Conservation (phyloP, 208 protist genomes). For the Leptomonas pyrrhocoris region DNA sequence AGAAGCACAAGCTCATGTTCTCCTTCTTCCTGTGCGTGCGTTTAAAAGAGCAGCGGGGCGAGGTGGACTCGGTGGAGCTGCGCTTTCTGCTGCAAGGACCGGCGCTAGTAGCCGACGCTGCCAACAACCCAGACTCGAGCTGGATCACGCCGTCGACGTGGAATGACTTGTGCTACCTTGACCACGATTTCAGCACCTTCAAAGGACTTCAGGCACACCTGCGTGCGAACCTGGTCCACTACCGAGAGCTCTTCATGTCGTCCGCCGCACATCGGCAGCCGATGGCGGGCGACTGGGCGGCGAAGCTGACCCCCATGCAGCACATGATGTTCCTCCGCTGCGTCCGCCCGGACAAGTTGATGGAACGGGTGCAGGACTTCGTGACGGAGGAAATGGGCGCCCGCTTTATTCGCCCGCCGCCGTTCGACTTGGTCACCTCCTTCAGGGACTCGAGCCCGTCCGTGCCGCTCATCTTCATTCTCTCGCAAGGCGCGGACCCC, state of each 20-base stretch:
- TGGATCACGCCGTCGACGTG: conserved; percentile 96
- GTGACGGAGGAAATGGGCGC: conserved; percentile 92
- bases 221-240: conserved; percentile 66
- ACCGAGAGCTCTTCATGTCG: conserved; percentile 93
- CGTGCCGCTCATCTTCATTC: conserved; percentile 97
- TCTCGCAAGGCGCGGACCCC: conserved; percentile 98
- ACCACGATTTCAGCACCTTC: conserved; percentile 86
- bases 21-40: conserved; percentile 94
- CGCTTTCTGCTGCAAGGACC: conserved; percentile 93
- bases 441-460: conserved; percentile 94
- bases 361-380: conserved; percentile 95
- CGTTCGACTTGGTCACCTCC: conserved; percentile 95
- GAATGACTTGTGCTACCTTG: conserved; percentile 92
- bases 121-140: conserved; percentile 79
- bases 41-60: conserved; percentile 75
- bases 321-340: conserved; percentile 95
- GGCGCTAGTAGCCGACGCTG: conserved; percentile 70
- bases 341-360: conserved; percentile 97
- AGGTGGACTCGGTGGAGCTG: conserved; percentile 84
- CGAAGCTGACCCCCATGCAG: conserved; percentile 92
- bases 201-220: conserved; percentile 85
- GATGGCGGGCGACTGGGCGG: conserved; percentile 78
- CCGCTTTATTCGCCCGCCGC: conserved; percentile 95
- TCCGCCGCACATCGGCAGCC: conserved; percentile 81
- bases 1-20: conserved; percentile 96